Evolutionary conservation across 805 yeast species (phyloP), one percentile per base, ranked within the genome.

Genomic region (Wickerhamomyces tratensis): DNA sequence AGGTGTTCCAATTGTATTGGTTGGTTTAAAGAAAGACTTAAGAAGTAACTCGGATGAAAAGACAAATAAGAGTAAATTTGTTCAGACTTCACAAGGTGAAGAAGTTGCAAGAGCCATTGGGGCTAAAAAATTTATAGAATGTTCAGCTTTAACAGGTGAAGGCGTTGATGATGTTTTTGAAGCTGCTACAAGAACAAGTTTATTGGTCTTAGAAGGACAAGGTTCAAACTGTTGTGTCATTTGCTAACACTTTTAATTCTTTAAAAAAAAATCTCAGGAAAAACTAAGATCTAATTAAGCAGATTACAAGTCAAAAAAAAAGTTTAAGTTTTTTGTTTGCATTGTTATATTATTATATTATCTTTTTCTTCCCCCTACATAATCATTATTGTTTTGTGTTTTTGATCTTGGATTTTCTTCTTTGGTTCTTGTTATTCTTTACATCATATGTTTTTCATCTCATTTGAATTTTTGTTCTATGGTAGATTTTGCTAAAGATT

Each of bases 151-250:
- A 70, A 81, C 83, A 61, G 91, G 89, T 63, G 77, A 95, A 57
- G 98, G 98, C 50, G 98, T 93, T n/a, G 91, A 94, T 58, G 98
- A 93, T 66, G 98, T 96, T 7, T 93, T 93, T 61, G 88, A 97
- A 0, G 98, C 93, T 65, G 98, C 98, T 37, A 96, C 98, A 7
- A 80, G 98, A 61, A 80, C 89, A 4, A 82, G 93, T 56, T 64
- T 87, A 43, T 62, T 87, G 36, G 73, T 76, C 20, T 68, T 71
- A 40, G 66, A 72, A 39, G 69, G 68, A 29, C 69, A 69, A 6
- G 65, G 68, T 5, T 44, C 68, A 4, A 56, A 64, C 3, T 72
- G 78, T 47, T 72, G 78, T 47, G 54, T 57, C 12, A 65, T 71
- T 35, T 40, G 47, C 15, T 58, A 43, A 43, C n/a, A 41, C 25